These are phyloP conservation scores for Collybia nuda DNA, from an alignment of 768 basidiomycete species.

Conservation along the genomic window DNA sequence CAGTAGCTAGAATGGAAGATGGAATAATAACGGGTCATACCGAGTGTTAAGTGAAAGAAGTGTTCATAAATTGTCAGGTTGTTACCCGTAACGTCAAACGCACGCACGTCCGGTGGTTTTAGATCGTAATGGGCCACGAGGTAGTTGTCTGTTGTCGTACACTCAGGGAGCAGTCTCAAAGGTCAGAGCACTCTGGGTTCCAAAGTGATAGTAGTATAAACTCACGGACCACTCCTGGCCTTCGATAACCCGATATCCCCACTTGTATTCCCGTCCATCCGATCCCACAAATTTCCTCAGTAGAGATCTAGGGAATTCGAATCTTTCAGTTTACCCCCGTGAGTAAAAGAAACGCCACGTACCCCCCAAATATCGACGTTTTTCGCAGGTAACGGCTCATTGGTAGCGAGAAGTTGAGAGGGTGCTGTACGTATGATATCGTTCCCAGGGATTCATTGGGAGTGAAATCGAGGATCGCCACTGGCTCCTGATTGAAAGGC, in stretches of 20 bases:
- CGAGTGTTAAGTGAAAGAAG: slow-evolving; percentile 51
- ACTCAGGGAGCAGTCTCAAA: slow-evolving; percentile 32
- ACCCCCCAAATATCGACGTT: slow-evolving; percentile 67
- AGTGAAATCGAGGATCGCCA: slow-evolving; percentile 60
- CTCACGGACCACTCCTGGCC: slow-evolving; percentile 79
- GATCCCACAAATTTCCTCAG: slow-evolving; percentile 67
- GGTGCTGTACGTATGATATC: slow-evolving; percentile 48
- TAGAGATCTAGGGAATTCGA: slow-evolving; percentile 47
- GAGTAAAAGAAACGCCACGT: slow-evolving; percentile 21
- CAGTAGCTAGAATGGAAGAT: background rate
- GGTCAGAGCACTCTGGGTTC: background rate
- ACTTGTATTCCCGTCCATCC: slow-evolving; percentile 71
- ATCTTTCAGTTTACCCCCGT: too few species aligned
- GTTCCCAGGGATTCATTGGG: slow-evolving; percentile 58
- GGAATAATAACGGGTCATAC: slow-evolving; percentile 31
- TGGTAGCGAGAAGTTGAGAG: slow-evolving; percentile 42
- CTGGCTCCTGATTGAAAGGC: slow-evolving; percentile 51
- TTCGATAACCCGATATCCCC: slow-evolving; percentile 53
- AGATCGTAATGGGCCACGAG: slow-evolving; percentile 69
- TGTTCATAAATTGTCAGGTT: slow-evolving; percentile 59
- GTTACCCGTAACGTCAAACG: slow-evolving; percentile 64
- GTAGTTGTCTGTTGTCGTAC: slow-evolving; percentile 49
- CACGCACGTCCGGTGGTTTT: slow-evolving; percentile 49
- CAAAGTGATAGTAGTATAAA: slow-evolving; percentile 8
- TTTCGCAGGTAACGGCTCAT: slow-evolving; percentile 69